phyloP scores from a whole-genome alignment of 2,329 filamentous ascomycete genomes.

The Apiospora arundinis region DNA sequence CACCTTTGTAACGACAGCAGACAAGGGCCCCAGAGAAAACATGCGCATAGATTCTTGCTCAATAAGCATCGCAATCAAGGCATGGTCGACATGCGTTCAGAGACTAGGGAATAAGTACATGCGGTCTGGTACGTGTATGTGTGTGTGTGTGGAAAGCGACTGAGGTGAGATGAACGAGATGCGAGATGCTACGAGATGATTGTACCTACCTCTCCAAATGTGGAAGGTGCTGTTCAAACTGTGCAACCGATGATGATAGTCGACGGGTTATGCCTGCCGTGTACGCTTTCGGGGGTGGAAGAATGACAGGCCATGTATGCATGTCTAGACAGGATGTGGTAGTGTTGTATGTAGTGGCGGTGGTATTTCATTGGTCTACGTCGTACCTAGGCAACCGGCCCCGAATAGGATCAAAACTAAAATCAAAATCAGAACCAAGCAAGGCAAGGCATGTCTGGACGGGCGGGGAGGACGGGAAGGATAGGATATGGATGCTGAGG shows the following conservation, averaged over 20 bases:
- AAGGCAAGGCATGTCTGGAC: slow-evolving; percentile 9
- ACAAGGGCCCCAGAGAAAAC: no score
- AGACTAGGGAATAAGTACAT: not conserved
- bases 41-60: no score
- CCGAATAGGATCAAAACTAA: slow-evolving; percentile 9
- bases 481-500: slow-evolving; percentile 5
- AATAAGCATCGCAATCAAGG: not conserved
- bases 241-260: slow-evolving; percentile 12
- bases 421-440: slow-evolving; percentile 8
- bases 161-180: not conserved
- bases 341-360: not conserved
- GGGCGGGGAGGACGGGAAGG: slow-evolving; percentile 3
- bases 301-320: not conserved
- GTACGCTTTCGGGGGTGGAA: not conserved
- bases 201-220: not conserved
- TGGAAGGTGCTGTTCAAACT: slow-evolving; percentile 8
- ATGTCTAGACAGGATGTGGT: slow-evolving; percentile 2
- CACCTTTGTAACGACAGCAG: not conserved
- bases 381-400: slow-evolving; percentile 8
- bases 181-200: not conserved
- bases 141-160: not conserved
- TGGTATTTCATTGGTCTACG: slow-evolving; percentile 4
- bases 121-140: not conserved
- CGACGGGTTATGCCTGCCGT: slow-evolving; percentile 8
- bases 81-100: not conserved